Base-by-base conservation (phyloP, 257 asterid species). In the Lantana camara region DNA sequence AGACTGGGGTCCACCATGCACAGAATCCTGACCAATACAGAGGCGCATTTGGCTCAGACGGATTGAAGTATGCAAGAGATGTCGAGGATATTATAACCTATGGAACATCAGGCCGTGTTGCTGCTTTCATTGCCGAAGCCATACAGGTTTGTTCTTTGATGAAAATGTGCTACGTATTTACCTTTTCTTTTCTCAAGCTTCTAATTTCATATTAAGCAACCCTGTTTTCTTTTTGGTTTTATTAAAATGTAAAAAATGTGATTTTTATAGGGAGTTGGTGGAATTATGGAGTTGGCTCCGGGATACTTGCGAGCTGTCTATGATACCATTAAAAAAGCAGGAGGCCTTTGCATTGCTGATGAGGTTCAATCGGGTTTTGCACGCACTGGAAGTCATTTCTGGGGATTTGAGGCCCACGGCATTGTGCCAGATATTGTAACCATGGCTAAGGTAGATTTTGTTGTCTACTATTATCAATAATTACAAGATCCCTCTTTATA, bases 331-430 rank as follows among this genome's bases (percentile, higher is more conserved):
- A 83, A 72, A 76, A 88, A 84, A 41, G 95, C 97, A 0, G 97
- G 99, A 7, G 99, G 97, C 20, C 92, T 93, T 74, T 93, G 95
- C 72, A 90, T 93, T 46, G 97, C 96, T 7, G 99, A 93, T 63
- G 99, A 93, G 80, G 97, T 93, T 45, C 99, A 93, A 65, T 83
- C 97, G 0, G 99, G 97, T 34, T 93, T 93, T 65, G 96, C 85
- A 67, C 87, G 99, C 15, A 90, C 90, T 0, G 99, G 99, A 15
- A 82, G 80, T 81, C 88, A 88, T 64, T 93, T 90, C 66, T 93
- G 99, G 99, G 99, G 97, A 37, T 93, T 90, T 55, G 96, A 93
- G 74, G 85, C 83, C 73, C 99, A 93, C 65, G 95, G 83, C 9
- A 95, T 93, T 57, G 83, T 88, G 69, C 99, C 99, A 19, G 99